Conservation (phyloP, 2,329 filamentous ascomycete genomes). For the Curvularia sp. region DNA sequence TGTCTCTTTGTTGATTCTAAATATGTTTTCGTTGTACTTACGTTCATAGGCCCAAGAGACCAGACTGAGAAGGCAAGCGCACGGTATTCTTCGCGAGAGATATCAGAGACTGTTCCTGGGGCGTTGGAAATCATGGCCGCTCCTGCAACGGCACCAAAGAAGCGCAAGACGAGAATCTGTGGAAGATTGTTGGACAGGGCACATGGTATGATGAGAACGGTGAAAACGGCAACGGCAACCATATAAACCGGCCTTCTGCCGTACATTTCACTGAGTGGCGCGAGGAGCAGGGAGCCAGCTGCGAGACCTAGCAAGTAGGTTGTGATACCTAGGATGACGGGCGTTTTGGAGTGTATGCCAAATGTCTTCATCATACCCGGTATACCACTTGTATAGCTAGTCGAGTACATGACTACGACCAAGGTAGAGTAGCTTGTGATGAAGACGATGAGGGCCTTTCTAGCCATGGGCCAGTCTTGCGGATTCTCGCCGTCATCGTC, state of each 20-base stretch:
- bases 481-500: conserved; percentile 68
- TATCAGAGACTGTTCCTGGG: conserved; percentile 82
- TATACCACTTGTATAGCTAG: conserved; percentile 77
- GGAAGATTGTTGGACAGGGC: conserved; percentile 72
- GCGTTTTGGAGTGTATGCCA: conserved; percentile 61
- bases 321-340: conserved; percentile 78
- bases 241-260: conserved; percentile 73
- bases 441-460: conserved; percentile 63
- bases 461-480: conserved; percentile 69
- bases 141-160: conserved; percentile 76
- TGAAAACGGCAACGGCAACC: conserved; percentile 68
- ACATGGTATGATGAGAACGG: conserved; percentile 74
- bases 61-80: conserved; percentile 85
- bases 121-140: conserved; percentile 84
- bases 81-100: conserved; percentile 79
- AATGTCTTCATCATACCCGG: conserved; percentile 74
- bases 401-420: conserved; percentile 67
- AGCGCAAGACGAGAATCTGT: conserved; percentile 74
- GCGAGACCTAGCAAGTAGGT: conserved; percentile 80
- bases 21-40: too few species aligned
- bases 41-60: conserved; percentile 81
- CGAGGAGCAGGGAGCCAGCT: conserved; percentile 73
- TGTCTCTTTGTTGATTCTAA: too few species aligned
- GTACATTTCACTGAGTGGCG: conserved; percentile 75
- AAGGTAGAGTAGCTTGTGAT: conserved; percentile 66